Percentiles rank a stretch among this genome's conserved stretches.
Evolutionary conservation across 805 yeast species (phyloP).

Genomic region (Wickerhamiella australiensis): DNA sequence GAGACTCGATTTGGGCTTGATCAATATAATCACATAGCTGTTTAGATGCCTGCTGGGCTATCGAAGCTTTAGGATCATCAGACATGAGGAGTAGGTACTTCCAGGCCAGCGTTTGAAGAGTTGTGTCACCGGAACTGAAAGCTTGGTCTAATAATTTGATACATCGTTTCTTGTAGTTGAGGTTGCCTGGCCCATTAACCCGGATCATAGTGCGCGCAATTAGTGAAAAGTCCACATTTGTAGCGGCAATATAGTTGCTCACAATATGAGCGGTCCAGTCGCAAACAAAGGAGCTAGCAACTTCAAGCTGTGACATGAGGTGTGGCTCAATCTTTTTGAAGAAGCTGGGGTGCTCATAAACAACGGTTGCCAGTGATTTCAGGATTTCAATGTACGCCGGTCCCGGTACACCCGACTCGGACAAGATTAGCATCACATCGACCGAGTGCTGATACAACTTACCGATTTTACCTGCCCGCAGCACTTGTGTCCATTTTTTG

Average conservation of each 20-base stretch:
- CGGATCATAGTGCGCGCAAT: conserved; percentile 1
- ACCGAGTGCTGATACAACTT: conserved; percentile 9
- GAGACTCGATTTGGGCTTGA: neutral
- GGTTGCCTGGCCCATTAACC: conserved; percentile 8
- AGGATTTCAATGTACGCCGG: conserved; percentile 13
- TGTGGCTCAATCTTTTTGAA: conserved; percentile 6
- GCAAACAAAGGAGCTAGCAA: conserved; percentile 8
- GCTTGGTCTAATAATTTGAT: conserved; percentile 2
- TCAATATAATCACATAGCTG: conserved; percentile 1
- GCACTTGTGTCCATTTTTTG: conserved; percentile 7
- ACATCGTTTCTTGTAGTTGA: conserved; percentile 13
- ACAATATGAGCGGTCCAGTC: conserved; percentile 12
- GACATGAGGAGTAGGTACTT: conserved; percentile 8
- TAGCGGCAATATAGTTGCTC: conserved; percentile 5
- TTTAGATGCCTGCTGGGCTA: conserved; percentile 1
- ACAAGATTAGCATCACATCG: conserved; percentile 11
- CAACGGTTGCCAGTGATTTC: conserved; percentile 8
- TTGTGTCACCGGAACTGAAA: neutral
- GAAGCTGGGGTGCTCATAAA: conserved; percentile 8
- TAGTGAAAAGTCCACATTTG: neutral
- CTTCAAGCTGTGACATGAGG: conserved; percentile 5
- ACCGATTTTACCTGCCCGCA: conserved; percentile 9
- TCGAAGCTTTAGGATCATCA: conserved; percentile 7
- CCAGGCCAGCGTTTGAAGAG: conserved; percentile 8
- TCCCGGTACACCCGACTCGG: conserved; percentile 9